These are phyloP conservation scores for Neurospora sp. DNA, from an alignment of 495 filamentous ascomycete species.

Conservation along the genomic window DNA sequence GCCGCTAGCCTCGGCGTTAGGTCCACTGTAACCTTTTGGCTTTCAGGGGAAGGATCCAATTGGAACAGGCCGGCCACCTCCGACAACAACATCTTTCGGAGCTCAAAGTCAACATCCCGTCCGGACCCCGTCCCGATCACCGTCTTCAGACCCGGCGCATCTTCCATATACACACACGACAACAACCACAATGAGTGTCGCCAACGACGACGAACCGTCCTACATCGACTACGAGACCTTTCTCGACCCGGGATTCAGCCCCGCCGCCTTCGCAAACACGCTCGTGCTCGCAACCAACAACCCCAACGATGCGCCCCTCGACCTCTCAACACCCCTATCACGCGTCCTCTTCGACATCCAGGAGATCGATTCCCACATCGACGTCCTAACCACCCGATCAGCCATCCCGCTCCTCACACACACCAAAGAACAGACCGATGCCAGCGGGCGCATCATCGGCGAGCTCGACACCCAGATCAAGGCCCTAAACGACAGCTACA, in stretches of 20 bases:
- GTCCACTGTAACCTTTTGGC: not conserved
- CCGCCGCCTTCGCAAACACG: constrained; percentile 73
- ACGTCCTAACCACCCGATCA: constrained; percentile 74
- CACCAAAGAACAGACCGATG: constrained; percentile 59
- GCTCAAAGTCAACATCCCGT: not conserved
- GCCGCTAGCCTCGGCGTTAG: not conserved
- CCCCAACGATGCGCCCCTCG: constrained; percentile 76
- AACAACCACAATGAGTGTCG: constrained; percentile 10
- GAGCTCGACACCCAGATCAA: constrained; percentile 68
- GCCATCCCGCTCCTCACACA: constrained; percentile 75
- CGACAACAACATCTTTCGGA: not conserved
- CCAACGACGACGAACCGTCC: constrained; percentile 48
- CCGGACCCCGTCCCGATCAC: not conserved
- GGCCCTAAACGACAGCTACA: constrained; percentile 71
- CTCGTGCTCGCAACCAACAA: constrained; percentile 88
- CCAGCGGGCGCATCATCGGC: constrained; percentile 55
- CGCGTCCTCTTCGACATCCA: constrained; percentile 94
- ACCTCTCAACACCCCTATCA: constrained; percentile 88
- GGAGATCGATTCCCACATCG: constrained; percentile 93
- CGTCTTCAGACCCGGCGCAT: not conserved
- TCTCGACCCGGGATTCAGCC: constrained; percentile 71
- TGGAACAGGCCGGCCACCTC: not conserved
- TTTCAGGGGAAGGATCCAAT: not conserved
- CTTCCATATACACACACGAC: too few species aligned
- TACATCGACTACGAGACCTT: constrained; percentile 97